These are phyloP conservation scores for Fraxinus latifolia DNA, from an alignment of 305 asterid genomes.

Conservation along the genomic window DNA sequence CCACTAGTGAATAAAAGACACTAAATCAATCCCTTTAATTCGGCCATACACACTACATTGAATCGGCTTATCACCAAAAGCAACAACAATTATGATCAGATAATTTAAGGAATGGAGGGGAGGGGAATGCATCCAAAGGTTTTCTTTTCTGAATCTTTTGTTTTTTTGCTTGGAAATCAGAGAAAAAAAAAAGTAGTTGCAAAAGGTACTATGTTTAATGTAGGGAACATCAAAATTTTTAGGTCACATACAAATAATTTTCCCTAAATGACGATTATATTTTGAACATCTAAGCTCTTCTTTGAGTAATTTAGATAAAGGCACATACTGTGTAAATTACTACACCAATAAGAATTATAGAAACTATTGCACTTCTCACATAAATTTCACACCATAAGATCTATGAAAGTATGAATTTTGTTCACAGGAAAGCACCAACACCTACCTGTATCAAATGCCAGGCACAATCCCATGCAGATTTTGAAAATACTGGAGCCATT, in stretches of 20 bases:
- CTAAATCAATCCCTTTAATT: background rate
- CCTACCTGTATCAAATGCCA: conserved; percentile 97
- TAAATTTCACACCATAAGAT: background rate
- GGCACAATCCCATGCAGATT: conserved; percentile 96
- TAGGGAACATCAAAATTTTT: background rate
- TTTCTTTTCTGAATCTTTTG: background rate
- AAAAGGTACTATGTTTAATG: background rate
- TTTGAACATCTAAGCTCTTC: background rate
- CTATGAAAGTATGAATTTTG: background rate
- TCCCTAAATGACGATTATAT: background rate
- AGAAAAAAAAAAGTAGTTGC: background rate
- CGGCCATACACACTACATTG: background rate
- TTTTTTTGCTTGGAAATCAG: background rate
- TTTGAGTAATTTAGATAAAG: background rate
- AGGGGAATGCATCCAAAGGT: background rate
- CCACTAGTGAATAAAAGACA: background rate
- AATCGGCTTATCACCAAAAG: background rate
- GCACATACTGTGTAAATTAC: background rate
- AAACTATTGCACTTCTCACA: background rate
- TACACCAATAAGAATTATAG: background rate
- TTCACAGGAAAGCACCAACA: background rate
- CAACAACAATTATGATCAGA: background rate
- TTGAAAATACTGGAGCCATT: conserved; percentile 99
- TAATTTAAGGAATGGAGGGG: background rate
- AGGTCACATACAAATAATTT: background rate